A percentile compares a stretch with the other conserved stretches of the same genome.
phyloP scores from a whole-genome alignment of 1,284 basidiomycete genomes.

The Ganoderma lucidum region DNA sequence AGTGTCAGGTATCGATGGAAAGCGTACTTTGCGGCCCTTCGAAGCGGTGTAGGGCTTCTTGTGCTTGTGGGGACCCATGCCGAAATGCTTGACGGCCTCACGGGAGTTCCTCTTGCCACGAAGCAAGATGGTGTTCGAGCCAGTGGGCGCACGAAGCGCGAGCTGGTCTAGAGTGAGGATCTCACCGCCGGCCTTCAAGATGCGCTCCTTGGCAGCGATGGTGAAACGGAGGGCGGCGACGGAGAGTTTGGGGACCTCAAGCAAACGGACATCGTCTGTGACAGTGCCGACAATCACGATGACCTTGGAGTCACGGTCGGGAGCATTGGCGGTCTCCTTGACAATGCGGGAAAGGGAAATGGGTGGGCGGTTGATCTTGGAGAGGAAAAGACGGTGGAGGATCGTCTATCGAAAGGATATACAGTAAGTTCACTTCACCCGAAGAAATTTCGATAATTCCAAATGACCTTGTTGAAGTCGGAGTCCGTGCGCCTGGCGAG shows the following conservation, averaged over 20 bases:
- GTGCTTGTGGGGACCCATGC: conserved; percentile 92
- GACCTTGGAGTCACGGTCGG: conserved; percentile 82
- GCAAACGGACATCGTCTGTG: conserved; percentile 95
- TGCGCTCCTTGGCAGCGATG: conserved; percentile 91
- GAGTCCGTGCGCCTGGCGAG: conserved; percentile 97
- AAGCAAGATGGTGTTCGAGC: conserved; percentile 93
- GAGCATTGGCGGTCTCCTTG: conserved; percentile 78
- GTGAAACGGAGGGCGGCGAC: conserved; percentile 98
- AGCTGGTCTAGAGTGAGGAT: conserved; percentile 96
- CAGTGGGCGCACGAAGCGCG: conserved; percentile 92
- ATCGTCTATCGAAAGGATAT: conserved; percentile 65
- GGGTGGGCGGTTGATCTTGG: conserved; percentile 97
- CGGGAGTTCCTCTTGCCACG: conserved; percentile 93
- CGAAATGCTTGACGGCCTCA: conserved; percentile 97
- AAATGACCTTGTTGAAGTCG: conserved; percentile 91
- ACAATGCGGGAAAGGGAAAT: conserved; percentile 92
- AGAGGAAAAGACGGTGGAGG: conserved; percentile 97
- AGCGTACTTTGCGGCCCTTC: conserved; percentile 91
- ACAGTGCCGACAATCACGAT: conserved; percentile 93
- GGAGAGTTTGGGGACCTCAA: conserved; percentile 90
- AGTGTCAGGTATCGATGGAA: not conserved
- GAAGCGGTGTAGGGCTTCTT: conserved; percentile 94
- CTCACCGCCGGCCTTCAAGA: conserved; percentile 96
- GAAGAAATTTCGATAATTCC: not conserved
- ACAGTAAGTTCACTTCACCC: conserved; percentile 14